phyloP scores from a whole-genome alignment of 225 moss, liverwort and hornwort genomes.

The Polytrichum commune region DNA sequence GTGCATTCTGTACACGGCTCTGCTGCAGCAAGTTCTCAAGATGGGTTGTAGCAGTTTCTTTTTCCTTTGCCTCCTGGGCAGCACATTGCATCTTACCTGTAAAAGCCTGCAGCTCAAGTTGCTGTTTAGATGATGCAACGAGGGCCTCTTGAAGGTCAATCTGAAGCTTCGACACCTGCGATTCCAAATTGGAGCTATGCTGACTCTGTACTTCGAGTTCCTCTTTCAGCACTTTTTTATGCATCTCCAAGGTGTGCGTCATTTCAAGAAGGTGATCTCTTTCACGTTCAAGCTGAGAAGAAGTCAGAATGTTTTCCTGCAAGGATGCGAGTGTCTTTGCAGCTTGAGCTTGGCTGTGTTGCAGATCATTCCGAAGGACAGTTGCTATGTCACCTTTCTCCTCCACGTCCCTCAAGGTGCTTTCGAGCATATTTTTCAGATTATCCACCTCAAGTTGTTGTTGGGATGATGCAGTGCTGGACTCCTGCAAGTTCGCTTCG shows the following conservation, averaged over 20 bases:
- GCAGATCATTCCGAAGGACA: constrained; percentile 16
- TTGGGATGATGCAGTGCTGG: not conserved
- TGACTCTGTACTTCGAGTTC: constrained; percentile 14
- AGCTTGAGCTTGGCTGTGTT: constrained; percentile 17
- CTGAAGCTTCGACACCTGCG: constrained; percentile 15
- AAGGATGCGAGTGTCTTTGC: constrained; percentile 24
- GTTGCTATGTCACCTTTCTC: constrained; percentile 23
- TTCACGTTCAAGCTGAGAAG: constrained; percentile 32
- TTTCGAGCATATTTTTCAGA: constrained; percentile 16
- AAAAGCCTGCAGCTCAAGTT: constrained; percentile 39
- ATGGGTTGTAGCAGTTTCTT: constrained; percentile 39
- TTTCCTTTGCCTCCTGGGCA: constrained; percentile 36
- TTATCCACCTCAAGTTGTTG: constrained; percentile 19
- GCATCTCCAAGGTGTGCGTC: constrained; percentile 12
- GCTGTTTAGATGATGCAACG: constrained; percentile 12
- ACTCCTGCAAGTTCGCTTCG: constrained; percentile 10
- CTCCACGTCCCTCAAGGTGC: constrained; percentile 18
- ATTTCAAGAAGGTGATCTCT: constrained; percentile 27
- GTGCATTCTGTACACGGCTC: constrained; percentile 48
- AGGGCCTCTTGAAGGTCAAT: constrained; percentile 20
- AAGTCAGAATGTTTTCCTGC: constrained; percentile 26
- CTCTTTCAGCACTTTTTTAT: constrained; percentile 10
- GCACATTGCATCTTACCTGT: constrained; percentile 42
- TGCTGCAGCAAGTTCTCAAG: constrained; percentile 43
- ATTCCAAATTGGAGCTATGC: constrained; percentile 19